Evolutionary conservation across 164 flowering plant genomes (phyloP), one percentile per base, ranked within the genome.

Genomic region (Paratinospora sagittata): DNA sequence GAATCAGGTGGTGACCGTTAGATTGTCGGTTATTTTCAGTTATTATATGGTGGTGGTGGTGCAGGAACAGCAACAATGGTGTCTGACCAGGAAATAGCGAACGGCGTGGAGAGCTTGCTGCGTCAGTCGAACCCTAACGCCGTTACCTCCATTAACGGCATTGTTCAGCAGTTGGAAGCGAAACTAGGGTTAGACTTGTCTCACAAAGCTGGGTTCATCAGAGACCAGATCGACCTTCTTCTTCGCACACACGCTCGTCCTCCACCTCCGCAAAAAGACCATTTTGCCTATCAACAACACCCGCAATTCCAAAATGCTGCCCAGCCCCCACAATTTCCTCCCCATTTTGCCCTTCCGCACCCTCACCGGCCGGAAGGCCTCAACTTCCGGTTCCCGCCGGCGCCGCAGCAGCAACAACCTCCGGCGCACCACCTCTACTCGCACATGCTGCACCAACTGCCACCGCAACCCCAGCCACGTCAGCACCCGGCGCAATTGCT

Each of bases 61-160:
- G 45, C 36, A 43, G 60, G 63, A 26, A 57, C 39, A 16, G 33
- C 41, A 72, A 37, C 72, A 67, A 88, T 86, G 91, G 91, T 77
- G 81, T 74, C 89, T 34, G 97, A 92, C 84, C 91, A 89, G 67
- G 87, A 90, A 27, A 81, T 92, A 70, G 90, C 85, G 5, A 74
- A 83, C 74, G 90, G 81, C 0, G 78, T 92, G 24, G 88, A 85
- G 75, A 65, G 81, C 6, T 72, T 92, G 34, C 86, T 92, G 66
- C 84, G 92, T 27, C 85, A 82, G 19, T 73, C 88, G 9, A 82
- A 80, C 80, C 88, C 90, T 19, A 83, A 79, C 74, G 8, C 71
- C 33, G 45, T 82, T 34, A 79, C 81, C 14, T 66, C 88, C 49
- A 23, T 91, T 12, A 81, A 78, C 82, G 86, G 79, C 70, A 82